Evolutionary conservation across 257 asterid genomes (phyloP), one percentile per base, ranked within the genome.

Genomic region (Petunia secreta): DNA sequence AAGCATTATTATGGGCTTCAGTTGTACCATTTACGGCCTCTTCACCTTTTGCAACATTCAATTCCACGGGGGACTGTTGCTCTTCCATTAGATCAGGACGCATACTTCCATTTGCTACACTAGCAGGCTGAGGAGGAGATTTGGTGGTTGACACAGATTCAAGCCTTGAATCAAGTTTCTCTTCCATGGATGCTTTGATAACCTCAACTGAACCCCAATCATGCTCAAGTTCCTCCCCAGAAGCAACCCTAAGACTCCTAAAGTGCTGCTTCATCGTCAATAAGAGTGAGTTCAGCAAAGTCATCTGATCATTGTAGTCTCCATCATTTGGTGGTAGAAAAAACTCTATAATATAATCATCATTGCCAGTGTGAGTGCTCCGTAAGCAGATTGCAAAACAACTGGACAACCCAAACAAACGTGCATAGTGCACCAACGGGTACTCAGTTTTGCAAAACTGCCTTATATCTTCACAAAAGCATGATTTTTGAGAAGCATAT

Each of bases 401-500:
- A 79, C 97, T 83, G 43, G 81, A 89, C 85, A 95, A 79, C 65
- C 87, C 91, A 79, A 93, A 95, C 94, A 93, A 83, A 5, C 94
- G 94, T 6, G 99, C 99, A 75, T 95, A 93, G 82, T 95, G 99
- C 71, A 95, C 99, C 86, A 95, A 82, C 8, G 99, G 99, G 86
- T 95, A 95, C 83, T 95, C 91, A 2, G 87, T 93, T 91, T 93
- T 93, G 91, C 95, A 86, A 76, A 93, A 92, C 79, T 82, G 85
- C 0, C 94, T 88, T 16, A 93, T 88, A 87, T 95, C 96, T 57
- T 78, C 83, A 68, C 98, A 92, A 85, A 92, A 95, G 73, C 94
- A 91, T 0, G 90, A 79, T 16, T 87, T 85, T 34, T 68, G 91
- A 3, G 93, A 91, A 2, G 87, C 91, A 83, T 91, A 95, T 13